Percentiles rank a stretch among this genome's conserved stretches.
Conservation (phyloP, 805 yeast genomes). For the Metschnikowia orientalis region DNA sequence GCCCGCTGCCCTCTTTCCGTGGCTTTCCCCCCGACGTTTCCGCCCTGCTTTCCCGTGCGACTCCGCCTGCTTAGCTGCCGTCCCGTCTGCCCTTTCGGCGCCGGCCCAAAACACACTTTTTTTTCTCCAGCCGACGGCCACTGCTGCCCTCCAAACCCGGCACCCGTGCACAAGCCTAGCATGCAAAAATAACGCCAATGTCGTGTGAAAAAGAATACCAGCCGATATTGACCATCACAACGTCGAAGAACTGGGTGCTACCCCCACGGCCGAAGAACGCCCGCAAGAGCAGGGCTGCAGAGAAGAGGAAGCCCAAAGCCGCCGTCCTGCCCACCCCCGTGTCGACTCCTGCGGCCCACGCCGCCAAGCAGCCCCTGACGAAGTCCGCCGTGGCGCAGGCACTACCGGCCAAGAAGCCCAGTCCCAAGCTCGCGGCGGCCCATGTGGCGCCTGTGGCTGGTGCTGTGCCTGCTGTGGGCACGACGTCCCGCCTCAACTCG, state of each 20-base stretch:
- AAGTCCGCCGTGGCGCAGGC: slow-evolving; percentile 1
- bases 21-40: neutral
- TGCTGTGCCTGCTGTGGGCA: too few species aligned
- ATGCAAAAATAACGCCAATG: slow-evolving; percentile 14
- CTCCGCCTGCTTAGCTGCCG: neutral
- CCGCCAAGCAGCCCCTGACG: neutral
- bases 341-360: neutral
- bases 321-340: slow-evolving; percentile 2
- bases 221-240: slow-evolving; percentile 19
- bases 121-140: slow-evolving; percentile 1
- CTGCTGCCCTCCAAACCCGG: neutral
- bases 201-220: slow-evolving; percentile 10
- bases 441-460: too few species aligned
- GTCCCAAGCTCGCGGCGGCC: neutral
- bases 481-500: slow-evolving; percentile 5
- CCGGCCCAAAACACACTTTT: too few species aligned
- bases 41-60: neutral
- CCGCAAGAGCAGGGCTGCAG: slow-evolving; percentile 14
- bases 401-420: neutral
- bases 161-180: slow-evolving; percentile 11
- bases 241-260: slow-evolving; percentile 20
- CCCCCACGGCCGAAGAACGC: slow-evolving; percentile 21
- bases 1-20: neutral
- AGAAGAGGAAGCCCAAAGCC: slow-evolving; percentile 24
- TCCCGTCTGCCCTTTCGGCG: too few species aligned